Evolutionary conservation across 148 eudicot species (phyloP).

Genomic region (Vaccinium corymbosum): DNA sequence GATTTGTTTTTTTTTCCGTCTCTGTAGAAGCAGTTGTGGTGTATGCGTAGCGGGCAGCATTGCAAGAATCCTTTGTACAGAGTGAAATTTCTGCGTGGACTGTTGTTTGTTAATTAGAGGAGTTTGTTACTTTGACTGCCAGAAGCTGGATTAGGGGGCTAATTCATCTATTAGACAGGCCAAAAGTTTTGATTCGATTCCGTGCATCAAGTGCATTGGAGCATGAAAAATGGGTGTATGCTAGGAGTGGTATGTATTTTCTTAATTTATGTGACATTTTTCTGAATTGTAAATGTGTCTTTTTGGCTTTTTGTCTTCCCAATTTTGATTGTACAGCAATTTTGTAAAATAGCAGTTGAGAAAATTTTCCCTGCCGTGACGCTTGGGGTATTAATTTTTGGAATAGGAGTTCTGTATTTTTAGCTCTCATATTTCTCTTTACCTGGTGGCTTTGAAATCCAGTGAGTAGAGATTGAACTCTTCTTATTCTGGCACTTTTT

Average conservation of each 20-base stretch:
- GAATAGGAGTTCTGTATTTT: constrained; percentile 5
- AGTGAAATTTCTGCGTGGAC: constrained; percentile 15
- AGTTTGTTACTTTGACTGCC: background rate
- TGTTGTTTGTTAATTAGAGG: constrained; percentile 4
- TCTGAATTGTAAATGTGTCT: constrained; percentile 20
- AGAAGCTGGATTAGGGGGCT: background rate
- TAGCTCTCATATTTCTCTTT: background rate
- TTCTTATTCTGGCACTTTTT: background rate
- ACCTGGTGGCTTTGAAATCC: background rate
- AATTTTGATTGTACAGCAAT: background rate
- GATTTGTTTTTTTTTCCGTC: background rate
- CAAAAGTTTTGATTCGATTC: background rate
- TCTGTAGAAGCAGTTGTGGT: constrained; percentile 1
- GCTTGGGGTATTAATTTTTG: background rate
- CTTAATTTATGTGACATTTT: background rate
- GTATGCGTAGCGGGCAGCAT: constrained; percentile 8
- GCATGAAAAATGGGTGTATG: background rate
- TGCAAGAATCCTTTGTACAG: constrained; percentile 10
- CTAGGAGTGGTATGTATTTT: constrained; percentile 7
- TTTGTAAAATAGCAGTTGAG: constrained; percentile 20
- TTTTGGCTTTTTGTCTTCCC: background rate
- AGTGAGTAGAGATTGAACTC: background rate
- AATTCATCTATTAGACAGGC: background rate
- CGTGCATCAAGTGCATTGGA: background rate
- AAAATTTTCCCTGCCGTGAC: background rate